Conservation (phyloP, 306 rosid species). For the Adenanthera pavonina region DNA sequence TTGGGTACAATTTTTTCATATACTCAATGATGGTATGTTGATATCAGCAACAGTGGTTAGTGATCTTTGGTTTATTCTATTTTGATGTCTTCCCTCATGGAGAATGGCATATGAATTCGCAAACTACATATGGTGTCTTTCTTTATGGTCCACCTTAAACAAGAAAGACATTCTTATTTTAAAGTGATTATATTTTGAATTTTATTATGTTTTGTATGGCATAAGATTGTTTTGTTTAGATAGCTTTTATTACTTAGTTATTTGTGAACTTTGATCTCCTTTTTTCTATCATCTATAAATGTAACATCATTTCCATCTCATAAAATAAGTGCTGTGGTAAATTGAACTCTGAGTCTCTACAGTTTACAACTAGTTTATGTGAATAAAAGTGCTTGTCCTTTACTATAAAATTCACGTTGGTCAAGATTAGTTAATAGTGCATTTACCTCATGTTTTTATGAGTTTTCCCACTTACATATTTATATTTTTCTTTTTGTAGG, state of each 20-base stretch:
- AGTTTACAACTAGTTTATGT: neutral
- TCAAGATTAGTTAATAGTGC: neutral
- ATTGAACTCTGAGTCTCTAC: neutral
- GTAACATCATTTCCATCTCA: neutral
- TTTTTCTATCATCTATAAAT: neutral
- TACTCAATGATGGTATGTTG: neutral
- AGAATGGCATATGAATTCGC: neutral
- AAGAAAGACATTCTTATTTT: neutral
- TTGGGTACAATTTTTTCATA: too few species aligned
- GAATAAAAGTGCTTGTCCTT: conserved; percentile 1
- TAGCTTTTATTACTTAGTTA: neutral
- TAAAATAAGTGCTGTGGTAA: neutral
- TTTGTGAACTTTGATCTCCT: neutral
- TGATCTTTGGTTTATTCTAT: neutral
- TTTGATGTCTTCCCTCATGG: neutral
- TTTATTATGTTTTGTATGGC: neutral
- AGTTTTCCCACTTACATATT: conserved; percentile 32
- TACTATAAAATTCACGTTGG: neutral
- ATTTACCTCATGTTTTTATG: conserved; percentile 15
- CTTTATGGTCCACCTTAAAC: neutral
- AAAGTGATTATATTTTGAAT: neutral
- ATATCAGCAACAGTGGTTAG: neutral
- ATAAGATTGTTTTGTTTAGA: neutral
- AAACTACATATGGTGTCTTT: neutral
- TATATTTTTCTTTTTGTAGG: conserved; percentile 53